Evolutionary conservation across 768 basidiomycete genomes (phyloP).

Genomic region (Chalciporus pseudorubinellus): DNA sequence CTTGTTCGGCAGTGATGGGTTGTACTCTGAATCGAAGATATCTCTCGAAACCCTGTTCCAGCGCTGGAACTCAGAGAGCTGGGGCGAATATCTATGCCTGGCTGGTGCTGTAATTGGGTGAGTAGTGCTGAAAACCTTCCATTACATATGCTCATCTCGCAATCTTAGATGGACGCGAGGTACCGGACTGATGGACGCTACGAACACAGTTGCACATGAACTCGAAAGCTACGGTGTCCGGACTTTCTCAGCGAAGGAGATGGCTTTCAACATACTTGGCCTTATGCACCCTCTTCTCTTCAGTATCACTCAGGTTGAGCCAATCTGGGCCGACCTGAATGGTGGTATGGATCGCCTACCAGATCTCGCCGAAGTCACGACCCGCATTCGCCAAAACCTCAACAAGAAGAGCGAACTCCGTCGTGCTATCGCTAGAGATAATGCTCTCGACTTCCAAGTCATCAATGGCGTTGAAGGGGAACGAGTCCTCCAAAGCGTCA

Average conservation of each 20-base stretch:
- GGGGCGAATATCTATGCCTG: conserved; percentile 98
- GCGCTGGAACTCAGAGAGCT: conserved; percentile 96
- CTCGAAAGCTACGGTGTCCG: conserved; percentile 91
- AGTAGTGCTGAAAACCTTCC: conserved; percentile 23
- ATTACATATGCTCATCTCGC: conserved; percentile 5
- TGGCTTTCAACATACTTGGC: conserved; percentile 99
- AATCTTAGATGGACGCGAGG: conserved; percentile 88
- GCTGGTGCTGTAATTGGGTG: conserved; percentile 98
- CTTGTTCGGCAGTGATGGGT: conserved; percentile 94
- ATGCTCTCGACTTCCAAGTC: conserved; percentile 92
- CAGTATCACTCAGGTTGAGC: conserved; percentile 99
- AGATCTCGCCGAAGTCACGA: conserved; percentile 89
- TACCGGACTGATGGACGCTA: conserved; percentile 94
- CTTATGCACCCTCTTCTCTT: conserved; percentile 99
- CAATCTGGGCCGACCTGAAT: conserved; percentile 98
- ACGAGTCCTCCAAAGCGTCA: conserved; percentile 85
- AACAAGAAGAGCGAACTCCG: conserved; percentile 89
- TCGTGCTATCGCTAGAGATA: conserved; percentile 90
- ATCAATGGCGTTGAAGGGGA: conserved; percentile 90
- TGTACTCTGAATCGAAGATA: conserved; percentile 98
- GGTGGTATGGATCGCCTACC: conserved; percentile 98
- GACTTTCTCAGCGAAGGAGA: conserved; percentile 99
- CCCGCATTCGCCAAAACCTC: conserved; percentile 77
- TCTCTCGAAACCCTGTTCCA: conserved; percentile 97
- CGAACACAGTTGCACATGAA: conserved; percentile 91